Conservation (phyloP, 2,329 filamentous ascomycete genomes). For the Geosmithia putterillii region DNA sequence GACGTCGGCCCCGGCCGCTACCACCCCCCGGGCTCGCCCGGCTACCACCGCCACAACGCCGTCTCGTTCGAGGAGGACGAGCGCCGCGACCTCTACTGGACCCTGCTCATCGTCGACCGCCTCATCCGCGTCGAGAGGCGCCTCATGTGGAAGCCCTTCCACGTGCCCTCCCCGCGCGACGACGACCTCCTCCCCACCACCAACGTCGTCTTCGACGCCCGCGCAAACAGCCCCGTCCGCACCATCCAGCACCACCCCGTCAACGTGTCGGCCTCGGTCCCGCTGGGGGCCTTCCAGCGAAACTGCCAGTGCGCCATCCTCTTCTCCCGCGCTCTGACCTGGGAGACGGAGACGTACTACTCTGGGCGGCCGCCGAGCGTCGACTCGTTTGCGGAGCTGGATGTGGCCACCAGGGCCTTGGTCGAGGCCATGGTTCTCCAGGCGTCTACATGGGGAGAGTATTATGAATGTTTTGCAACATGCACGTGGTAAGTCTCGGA, state of each 20-base stretch:
- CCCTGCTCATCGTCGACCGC: slow-evolving; percentile 27
- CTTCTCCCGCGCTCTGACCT: slow-evolving; percentile 15
- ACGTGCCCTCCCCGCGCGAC: slow-evolving; percentile 21
- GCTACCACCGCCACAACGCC: neutral
- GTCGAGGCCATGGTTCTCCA: slow-evolving; percentile 21
- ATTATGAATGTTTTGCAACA: slow-evolving; percentile 20
- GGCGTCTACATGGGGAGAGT: slow-evolving; percentile 19
- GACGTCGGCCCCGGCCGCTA: slow-evolving; percentile 22
- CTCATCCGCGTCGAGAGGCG: slow-evolving; percentile 18
- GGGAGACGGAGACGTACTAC: slow-evolving; percentile 8
- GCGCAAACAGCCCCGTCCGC: slow-evolving; percentile 9
- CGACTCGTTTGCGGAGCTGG: slow-evolving; percentile 17
- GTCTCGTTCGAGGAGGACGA: slow-evolving; percentile 19
- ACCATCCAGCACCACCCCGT: slow-evolving; percentile 14
- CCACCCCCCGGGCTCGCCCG: neutral
- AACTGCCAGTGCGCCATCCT: slow-evolving; percentile 22
- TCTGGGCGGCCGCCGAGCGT: slow-evolving; percentile 9
- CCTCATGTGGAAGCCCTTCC: slow-evolving; percentile 16
- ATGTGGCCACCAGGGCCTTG: slow-evolving; percentile 15
- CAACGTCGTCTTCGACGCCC: slow-evolving; percentile 18
- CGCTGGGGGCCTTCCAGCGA: slow-evolving; percentile 20
- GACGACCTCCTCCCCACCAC: slow-evolving; percentile 20
- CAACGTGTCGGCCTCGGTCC: slow-evolving; percentile 13
- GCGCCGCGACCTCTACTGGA: slow-evolving; percentile 28
- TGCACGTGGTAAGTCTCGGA: slow-evolving; percentile 16